Evolutionary conservation across 176 grass and related monocot genomes (phyloP).

Genomic region (barley (Hordeum vulgare)): MorexV3_pseudomolecules_assembly NC_058519.1:539330105-539330604

Average conservation of each 20-base stretch:
- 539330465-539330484: conserved; percentile 82
- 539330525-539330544: conserved; percentile 92
- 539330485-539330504: conserved; percentile 90
- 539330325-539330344: conserved; percentile 25
- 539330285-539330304: conserved; percentile 79
- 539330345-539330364: conserved; percentile 81
- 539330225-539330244: conserved; percentile 88
- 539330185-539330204: conserved; percentile 47
- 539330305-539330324: conserved; percentile 88
- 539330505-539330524: conserved; percentile 84
- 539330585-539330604: neutral
- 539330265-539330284: conserved; percentile 78
- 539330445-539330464: conserved; percentile 62
- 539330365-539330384: conserved; percentile 74
- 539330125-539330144: conserved; percentile 48
- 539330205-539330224: conserved; percentile 91
- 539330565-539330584: conserved; percentile 27
- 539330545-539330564: conserved; percentile 63
- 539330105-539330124: conserved; percentile 84
- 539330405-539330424: conserved; percentile 62
- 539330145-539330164: conserved; percentile 70
- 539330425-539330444: conserved; percentile 92
- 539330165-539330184: conserved; percentile 82
- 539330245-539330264: conserved; percentile 56
- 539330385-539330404: conserved; percentile 78